Conservation (phyloP, 306 rosid species). For the Trifolium dubium region DNA sequence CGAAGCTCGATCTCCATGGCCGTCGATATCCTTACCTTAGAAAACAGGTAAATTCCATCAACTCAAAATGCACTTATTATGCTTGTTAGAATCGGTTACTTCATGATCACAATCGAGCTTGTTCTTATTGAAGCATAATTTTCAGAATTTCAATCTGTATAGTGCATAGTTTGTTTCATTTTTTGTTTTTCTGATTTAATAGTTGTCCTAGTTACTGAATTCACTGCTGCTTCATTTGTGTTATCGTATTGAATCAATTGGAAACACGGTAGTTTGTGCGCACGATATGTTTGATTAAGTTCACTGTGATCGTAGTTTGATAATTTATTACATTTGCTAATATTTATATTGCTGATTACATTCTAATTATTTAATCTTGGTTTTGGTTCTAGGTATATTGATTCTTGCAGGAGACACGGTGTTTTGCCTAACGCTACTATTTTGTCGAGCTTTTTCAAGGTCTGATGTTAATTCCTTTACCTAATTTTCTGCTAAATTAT, state of each 20-base stretch:
- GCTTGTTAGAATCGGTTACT: slow-evolving; percentile 20
- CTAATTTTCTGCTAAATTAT: slow-evolving; percentile 16
- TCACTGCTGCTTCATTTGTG: slow-evolving; percentile 12
- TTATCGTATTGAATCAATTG: slow-evolving; percentile 25
- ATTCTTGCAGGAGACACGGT: slow-evolving; percentile 66
- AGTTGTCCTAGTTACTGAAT: background rate
- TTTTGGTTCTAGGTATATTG: slow-evolving; percentile 64
- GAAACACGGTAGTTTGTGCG: slow-evolving; percentile 4
- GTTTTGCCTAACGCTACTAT: slow-evolving; percentile 62
- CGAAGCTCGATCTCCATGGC: slow-evolving; percentile 54
- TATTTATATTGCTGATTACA: background rate
- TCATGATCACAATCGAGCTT: slow-evolving; percentile 9
- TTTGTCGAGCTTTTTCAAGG: slow-evolving; percentile 68
- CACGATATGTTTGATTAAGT: slow-evolving; percentile 16
- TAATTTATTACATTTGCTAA: slow-evolving; percentile 6
- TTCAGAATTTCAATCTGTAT: slow-evolving; percentile 19
- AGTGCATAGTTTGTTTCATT: background rate
- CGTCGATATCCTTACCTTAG: slow-evolving; percentile 52
- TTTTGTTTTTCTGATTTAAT: background rate
- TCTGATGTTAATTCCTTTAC: slow-evolving; percentile 44
- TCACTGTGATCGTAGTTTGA: slow-evolving; percentile 9
- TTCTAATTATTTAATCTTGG: slow-evolving; percentile 14
- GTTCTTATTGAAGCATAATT: background rate
- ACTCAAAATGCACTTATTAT: slow-evolving; percentile 22
- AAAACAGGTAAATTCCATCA: slow-evolving; percentile 53